Evolutionary conservation across 768 basidiomycete species (phyloP).

Genomic region (Daedaleopsis sinensis): DNA sequence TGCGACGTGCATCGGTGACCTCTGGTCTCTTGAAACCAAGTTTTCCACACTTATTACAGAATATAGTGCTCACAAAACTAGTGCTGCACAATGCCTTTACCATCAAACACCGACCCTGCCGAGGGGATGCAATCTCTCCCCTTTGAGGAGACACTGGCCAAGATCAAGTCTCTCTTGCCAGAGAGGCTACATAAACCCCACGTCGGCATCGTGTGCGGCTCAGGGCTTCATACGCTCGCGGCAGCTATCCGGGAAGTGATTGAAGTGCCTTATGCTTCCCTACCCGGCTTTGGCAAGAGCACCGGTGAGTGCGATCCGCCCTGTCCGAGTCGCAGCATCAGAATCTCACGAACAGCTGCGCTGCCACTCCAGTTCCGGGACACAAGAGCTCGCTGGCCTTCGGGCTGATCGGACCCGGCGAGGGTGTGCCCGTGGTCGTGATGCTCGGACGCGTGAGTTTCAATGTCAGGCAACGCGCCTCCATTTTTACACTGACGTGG

Average conservation of each 20-base stretch:
- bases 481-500: neutral
- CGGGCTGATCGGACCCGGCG: constrained; percentile 65
- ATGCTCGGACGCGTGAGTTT: constrained; percentile 82
- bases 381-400: constrained; percentile 84
- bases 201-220: constrained; percentile 87
- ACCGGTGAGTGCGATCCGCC: constrained; percentile 55
- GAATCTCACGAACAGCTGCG: neutral
- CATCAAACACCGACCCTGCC: constrained; percentile 1
- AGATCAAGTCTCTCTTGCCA: constrained; percentile 33
- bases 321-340: neutral
- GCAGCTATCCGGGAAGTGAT: constrained; percentile 57
- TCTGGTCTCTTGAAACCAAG: neutral
- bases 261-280: constrained; percentile 62
- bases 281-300: constrained; percentile 77
- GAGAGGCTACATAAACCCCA: constrained; percentile 52
- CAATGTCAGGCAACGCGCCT: neutral
- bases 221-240: constrained; percentile 78
- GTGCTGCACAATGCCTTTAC: neutral
- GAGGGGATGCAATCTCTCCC: constrained; percentile 18
- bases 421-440: constrained; percentile 79
- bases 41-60: neutral
- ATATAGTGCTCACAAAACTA: neutral
- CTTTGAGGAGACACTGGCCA: constrained; percentile 34
- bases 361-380: constrained; percentile 59
- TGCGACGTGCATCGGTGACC: too few species aligned